Percentiles rank a stretch among this genome's conserved stretches.
phyloP scores from a whole-genome alignment of 202 grass and related monocot genomes.

The Elaeis oleifera region DNA sequence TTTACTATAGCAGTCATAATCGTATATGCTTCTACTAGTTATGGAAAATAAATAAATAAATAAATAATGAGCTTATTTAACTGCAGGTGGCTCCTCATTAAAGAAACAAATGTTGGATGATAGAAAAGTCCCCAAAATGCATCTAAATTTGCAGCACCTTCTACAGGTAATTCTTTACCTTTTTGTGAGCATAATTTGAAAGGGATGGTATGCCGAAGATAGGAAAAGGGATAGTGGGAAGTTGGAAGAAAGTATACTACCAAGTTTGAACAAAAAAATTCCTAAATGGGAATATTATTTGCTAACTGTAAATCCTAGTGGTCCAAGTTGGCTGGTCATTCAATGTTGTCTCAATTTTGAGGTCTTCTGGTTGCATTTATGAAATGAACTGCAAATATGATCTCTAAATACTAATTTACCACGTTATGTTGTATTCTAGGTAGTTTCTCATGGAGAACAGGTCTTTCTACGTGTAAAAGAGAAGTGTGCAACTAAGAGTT shows the following conservation, averaged over 20 bases:
- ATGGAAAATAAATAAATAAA: neutral
- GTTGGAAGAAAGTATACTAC: too few relatives aligned
- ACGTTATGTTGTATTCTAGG: constrained; percentile 24
- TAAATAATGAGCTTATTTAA: constrained; percentile 4
- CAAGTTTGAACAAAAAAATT: too few relatives aligned
- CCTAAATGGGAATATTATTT: too few relatives aligned
- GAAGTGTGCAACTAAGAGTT: constrained; percentile 64
- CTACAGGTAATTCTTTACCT: constrained; percentile 50
- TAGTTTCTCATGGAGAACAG: constrained; percentile 92
- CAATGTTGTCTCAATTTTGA: too few relatives aligned
- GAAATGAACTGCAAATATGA: too few relatives aligned
- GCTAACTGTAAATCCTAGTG: too few relatives aligned
- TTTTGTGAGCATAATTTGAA: neutral
- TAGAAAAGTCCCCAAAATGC: constrained; percentile 91
- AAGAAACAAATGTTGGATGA: constrained; percentile 89
- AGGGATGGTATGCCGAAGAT: too few relatives aligned
- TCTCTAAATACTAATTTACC: too few relatives aligned
- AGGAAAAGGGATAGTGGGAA: too few relatives aligned
- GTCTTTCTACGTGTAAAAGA: constrained; percentile 89
- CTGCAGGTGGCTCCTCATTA: constrained; percentile 69
- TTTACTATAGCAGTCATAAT: neutral
- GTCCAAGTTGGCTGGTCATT: too few relatives aligned
- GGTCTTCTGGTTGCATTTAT: too few relatives aligned
- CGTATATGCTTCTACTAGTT: neutral
- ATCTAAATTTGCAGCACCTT: constrained; percentile 87